Evolutionary conservation across 352 stramenopile species (phyloP).

Genomic region (Phytopythium aichiense): DNA sequence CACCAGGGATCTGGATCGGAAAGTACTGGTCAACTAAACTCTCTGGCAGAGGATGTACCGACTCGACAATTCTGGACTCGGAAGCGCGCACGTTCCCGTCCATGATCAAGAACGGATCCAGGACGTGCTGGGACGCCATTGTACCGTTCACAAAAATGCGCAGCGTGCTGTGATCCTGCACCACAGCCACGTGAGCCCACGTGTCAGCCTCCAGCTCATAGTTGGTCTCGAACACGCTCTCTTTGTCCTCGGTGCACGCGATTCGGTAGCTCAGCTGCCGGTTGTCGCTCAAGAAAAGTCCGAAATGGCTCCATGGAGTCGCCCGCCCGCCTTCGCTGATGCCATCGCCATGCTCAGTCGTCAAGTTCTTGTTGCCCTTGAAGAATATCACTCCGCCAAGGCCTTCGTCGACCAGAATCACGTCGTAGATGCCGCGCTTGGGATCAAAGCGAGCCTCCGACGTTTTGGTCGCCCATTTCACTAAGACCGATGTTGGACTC

Average conservation of each 20-base stretch:
- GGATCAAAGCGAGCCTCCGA: conserved; percentile 52
- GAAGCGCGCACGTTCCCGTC: conserved; percentile 30
- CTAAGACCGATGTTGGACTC: conserved; percentile 34
- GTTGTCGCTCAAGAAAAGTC: conserved; percentile 60
- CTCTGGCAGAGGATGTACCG: conserved; percentile 45
- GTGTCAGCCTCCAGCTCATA: conserved; percentile 52
- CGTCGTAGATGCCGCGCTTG: conserved; percentile 40
- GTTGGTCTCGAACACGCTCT: conserved; percentile 62
- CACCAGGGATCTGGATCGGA: conserved; percentile 65
- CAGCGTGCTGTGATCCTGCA: conserved; percentile 57
- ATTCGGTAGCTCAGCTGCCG: conserved; percentile 67
- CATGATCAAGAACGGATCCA: conserved; percentile 66
- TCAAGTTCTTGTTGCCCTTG: conserved; percentile 63
- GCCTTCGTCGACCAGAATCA: conserved; percentile 49
- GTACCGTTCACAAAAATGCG: conserved; percentile 68
- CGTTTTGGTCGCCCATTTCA: conserved; percentile 28
- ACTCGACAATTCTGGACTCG: conserved; percentile 61
- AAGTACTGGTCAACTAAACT: conserved; percentile 61
- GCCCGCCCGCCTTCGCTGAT: background rate
- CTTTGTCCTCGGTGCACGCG: conserved; percentile 45
- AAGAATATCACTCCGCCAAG: conserved; percentile 62
- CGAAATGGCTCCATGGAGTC: conserved; percentile 71
- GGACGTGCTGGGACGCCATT: conserved; percentile 52
- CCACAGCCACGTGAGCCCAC: conserved; percentile 66
- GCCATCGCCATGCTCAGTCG: conserved; percentile 22